Percentiles rank a stretch among this genome's conserved stretches.
Conservation (phyloP, 1,284 basidiomycete species). For the Ustilago crameri region DNA sequence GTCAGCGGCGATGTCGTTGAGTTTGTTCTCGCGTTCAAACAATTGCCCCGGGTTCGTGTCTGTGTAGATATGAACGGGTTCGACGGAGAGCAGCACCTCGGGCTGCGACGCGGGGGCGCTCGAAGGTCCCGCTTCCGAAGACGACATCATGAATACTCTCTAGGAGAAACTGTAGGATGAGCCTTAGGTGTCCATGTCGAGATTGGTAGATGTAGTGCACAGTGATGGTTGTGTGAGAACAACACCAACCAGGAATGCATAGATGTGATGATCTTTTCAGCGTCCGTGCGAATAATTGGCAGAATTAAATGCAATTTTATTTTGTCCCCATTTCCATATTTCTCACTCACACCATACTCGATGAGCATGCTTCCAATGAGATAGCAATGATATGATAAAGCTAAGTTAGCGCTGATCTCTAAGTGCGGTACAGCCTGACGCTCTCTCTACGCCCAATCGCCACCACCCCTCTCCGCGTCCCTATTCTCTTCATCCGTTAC, state of each 20-base stretch:
- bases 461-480: slow-evolving; percentile 8
- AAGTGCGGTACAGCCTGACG: neutral
- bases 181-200: no score
- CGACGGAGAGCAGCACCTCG: slow-evolving; percentile 21
- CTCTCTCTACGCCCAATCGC: slow-evolving; percentile 20
- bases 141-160: slow-evolving; percentile 11
- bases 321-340: neutral
- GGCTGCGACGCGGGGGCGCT: no score
- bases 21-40: slow-evolving; percentile 30
- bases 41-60: slow-evolving; percentile 2
- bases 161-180: no score
- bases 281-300: neutral
- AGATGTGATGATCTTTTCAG: neutral
- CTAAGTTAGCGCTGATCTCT: neutral
- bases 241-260: no score
- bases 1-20: slow-evolving; percentile 22
- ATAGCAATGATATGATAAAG: neutral
- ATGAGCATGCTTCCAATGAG: no score
- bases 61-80: slow-evolving; percentile 41
- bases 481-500: slow-evolving; percentile 19
- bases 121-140: slow-evolving; percentile 15
- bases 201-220: no score
- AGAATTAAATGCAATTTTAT: neutral
- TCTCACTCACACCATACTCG: no score
- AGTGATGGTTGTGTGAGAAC: no score